Evolutionary conservation across 2,329 filamentous ascomycete genomes (phyloP).

Genomic region (Stemphylium beticola): DNA sequence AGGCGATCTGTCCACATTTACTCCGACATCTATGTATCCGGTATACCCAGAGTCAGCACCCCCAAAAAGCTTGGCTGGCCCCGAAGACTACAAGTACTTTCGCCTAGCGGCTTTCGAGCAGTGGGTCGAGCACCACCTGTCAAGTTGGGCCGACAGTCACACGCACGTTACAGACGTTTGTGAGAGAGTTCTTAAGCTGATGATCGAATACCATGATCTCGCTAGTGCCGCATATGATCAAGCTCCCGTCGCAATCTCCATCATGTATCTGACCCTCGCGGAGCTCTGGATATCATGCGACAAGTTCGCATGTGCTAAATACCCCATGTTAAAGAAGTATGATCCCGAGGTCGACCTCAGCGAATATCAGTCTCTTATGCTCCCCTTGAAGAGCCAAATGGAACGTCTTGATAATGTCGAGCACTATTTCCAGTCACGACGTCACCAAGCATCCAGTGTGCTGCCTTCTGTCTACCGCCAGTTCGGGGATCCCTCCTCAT

Average conservation of each 20-base stretch:
- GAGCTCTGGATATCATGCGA: constrained; percentile 68
- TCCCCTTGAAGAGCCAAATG: constrained; percentile 56
- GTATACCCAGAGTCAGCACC: constrained; percentile 10
- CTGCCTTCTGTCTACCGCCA: constrained; percentile 48
- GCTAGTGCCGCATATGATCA: constrained; percentile 42
- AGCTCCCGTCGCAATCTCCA: constrained; percentile 57
- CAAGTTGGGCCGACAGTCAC: constrained; percentile 48
- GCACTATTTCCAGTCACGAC: constrained; percentile 52
- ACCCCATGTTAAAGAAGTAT: constrained; percentile 57
- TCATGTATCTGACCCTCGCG: constrained; percentile 62
- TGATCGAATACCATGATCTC: constrained; percentile 21
- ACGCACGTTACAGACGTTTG: constrained; percentile 34
- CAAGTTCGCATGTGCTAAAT: constrained; percentile 48
- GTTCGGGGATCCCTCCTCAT: constrained; percentile 48
- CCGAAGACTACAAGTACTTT: constrained; percentile 24
- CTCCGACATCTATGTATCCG: constrained; percentile 14
- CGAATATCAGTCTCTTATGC: constrained; percentile 54
- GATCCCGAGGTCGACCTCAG: constrained; percentile 51
- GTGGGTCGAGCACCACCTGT: constrained; percentile 56
- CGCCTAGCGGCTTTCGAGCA: constrained; percentile 58
- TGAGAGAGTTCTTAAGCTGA: constrained; percentile 11
- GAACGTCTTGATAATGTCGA: constrained; percentile 55
- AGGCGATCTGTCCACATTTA: constrained; percentile 9
- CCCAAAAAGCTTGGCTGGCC: constrained; percentile 7
- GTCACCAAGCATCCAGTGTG: constrained; percentile 8